A percentile compares a stretch with the other conserved stretches of the same genome.
These are phyloP conservation scores for Myochromella boudieri DNA, from an alignment of 768 basidiomycete genomes.

Conservation along the genomic window DNA sequence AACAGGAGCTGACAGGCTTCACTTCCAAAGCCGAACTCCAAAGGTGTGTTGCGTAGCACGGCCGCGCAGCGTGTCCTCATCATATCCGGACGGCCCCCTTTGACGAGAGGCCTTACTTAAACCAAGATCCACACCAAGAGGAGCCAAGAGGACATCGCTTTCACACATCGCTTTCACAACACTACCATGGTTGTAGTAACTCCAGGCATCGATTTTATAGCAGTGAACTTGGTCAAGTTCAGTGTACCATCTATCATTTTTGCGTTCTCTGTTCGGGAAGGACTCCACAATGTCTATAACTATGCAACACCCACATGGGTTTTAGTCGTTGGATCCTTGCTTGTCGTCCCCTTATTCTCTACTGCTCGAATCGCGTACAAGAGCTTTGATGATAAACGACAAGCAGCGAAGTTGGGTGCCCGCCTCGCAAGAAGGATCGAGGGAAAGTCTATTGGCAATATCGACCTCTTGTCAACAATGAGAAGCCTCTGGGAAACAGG, in stretches of 20 bases:
- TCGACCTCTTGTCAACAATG: slow-evolving; percentile 40
- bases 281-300: slow-evolving; percentile 13
- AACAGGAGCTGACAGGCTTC: too few relatives aligned
- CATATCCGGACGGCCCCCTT: too few relatives aligned
- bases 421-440: slow-evolving; percentile 35
- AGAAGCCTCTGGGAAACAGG: slow-evolving; percentile 39
- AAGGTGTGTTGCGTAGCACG: too few relatives aligned
- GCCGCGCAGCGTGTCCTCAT: too few relatives aligned
- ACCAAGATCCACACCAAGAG: too few relatives aligned
- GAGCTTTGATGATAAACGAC: slow-evolving; percentile 29
- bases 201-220: slow-evolving; percentile 36
- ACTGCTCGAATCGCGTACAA: slow-evolving; percentile 28
- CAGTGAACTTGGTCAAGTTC: slow-evolving; percentile 17
- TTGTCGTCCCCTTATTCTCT: slow-evolving; percentile 33
- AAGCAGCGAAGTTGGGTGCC: slow-evolving; percentile 46
- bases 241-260: slow-evolving; percentile 19
- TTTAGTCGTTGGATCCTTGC: slow-evolving; percentile 26
- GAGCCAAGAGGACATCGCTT: too few relatives aligned
- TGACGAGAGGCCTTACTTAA: too few relatives aligned
- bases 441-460: slow-evolving; percentile 44
- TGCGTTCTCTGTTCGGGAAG: slow-evolving; percentile 17
- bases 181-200: slow-evolving; percentile 26
- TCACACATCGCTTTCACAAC: not conserved
- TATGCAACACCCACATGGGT: slow-evolving; percentile 37
- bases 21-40: too few relatives aligned